Conservation (phyloP, 306 rosid species). For the Acacia melanoxylon region DNA sequence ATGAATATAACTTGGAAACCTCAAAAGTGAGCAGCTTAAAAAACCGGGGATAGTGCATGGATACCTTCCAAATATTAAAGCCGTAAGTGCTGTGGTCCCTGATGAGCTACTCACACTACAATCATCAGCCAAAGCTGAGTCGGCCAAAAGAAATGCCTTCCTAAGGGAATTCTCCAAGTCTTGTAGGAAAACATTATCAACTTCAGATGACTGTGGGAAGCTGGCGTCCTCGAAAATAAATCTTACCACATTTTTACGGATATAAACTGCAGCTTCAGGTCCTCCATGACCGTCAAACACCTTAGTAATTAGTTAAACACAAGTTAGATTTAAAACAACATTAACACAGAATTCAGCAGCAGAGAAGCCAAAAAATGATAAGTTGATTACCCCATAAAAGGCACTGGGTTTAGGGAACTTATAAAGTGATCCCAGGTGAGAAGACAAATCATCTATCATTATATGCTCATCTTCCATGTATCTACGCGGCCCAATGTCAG, state of each 20-base stretch:
- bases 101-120: conserved; percentile 69
- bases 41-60: not conserved
- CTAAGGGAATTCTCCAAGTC: conserved; percentile 65
- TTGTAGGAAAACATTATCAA: conserved; percentile 52
- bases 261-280: conserved; percentile 91
- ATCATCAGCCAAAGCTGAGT: conserved; percentile 87
- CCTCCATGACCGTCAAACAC: conserved; percentile 99
- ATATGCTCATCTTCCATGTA: conserved; percentile 80
- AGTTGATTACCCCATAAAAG: conserved; percentile 75
- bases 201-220: conserved; percentile 70
- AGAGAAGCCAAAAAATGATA: conserved; percentile 9
- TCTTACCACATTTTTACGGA: conserved; percentile 64
- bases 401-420: conserved; percentile 66
- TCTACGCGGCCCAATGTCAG: conserved; percentile 68
- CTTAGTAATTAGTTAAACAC: conserved; percentile 38
- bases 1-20: not conserved
- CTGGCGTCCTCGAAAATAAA: conserved; percentile 69
- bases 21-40: not conserved
- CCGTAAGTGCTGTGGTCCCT: conserved; percentile 91
- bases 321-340: conserved; percentile 32
- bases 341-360: not conserved
- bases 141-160: conserved; percentile 75
- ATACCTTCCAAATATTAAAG: conserved; percentile 88
- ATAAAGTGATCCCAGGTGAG: conserved; percentile 52
- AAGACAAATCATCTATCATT: conserved; percentile 60